phyloP scores from a whole-genome alignment of 169 alveolate genomes.

The Amoebophrya sp. region DNA sequence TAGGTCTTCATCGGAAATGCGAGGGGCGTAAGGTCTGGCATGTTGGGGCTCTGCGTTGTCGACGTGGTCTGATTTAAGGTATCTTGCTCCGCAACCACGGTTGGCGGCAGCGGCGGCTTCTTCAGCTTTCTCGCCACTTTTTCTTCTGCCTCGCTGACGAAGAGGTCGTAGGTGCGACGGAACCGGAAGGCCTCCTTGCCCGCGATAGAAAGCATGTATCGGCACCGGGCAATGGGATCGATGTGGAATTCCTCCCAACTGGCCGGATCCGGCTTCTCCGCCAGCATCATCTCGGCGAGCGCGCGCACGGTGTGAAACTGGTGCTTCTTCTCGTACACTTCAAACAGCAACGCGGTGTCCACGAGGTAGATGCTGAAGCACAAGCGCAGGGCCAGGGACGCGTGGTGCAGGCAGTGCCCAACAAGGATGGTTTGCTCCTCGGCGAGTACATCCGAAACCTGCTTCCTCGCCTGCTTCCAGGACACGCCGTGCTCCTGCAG shows the following conservation, averaged over 20 bases:
- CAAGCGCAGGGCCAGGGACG: not conserved
- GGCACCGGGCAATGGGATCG: not conserved
- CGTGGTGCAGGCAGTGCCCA: not conserved
- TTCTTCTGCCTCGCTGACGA: not conserved
- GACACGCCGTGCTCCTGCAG: not conserved
- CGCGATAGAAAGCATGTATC: not conserved
- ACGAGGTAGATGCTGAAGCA: not conserved
- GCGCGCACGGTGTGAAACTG: conserved; percentile 15
- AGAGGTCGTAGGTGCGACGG: not conserved
- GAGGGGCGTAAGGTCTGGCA: not conserved
- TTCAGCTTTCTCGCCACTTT: not conserved
- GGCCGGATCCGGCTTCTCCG: not conserved
- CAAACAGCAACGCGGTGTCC: not conserved
- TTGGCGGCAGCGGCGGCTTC: not conserved
- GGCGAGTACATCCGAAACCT: not conserved
- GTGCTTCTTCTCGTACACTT: not conserved
- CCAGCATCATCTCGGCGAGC: not conserved
- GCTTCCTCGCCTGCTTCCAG: not conserved
- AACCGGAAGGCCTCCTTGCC: not conserved
- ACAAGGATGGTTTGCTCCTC: conserved; percentile 11
- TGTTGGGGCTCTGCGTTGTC: not conserved
- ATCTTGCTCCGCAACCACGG: not conserved
- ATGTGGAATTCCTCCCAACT: not conserved
- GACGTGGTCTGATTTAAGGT: not conserved
- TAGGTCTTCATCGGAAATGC: not conserved